phyloP scores from a whole-genome alignment of 164 flowering plant genomes.

The Magnolia officinalis region DNA sequence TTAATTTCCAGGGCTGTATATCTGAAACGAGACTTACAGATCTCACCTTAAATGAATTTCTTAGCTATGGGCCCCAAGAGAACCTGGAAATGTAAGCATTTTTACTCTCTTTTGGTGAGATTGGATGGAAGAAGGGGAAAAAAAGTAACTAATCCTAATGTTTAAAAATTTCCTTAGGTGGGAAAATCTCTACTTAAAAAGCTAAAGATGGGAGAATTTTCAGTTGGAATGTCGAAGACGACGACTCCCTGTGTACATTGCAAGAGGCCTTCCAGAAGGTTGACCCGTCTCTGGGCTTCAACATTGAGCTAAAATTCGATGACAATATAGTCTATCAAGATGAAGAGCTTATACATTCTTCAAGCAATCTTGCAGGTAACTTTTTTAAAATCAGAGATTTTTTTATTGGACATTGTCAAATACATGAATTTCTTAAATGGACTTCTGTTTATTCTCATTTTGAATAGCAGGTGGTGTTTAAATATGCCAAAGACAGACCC shows the following conservation, averaged over 20 bases:
- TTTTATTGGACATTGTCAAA: background rate
- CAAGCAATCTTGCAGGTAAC: constrained; percentile 49
- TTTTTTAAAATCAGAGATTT: background rate
- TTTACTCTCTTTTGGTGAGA: background rate
- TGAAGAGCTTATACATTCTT: constrained; percentile 47
- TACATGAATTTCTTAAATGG: background rate
- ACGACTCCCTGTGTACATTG: constrained; percentile 66
- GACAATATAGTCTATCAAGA: constrained; percentile 58
- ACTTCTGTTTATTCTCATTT: no score
- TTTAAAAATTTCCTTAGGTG: constrained; percentile 5
- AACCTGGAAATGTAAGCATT: constrained; percentile 27
- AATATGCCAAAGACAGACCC: constrained; percentile 58
- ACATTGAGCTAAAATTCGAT: constrained; percentile 86
- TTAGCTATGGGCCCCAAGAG: constrained; percentile 75
- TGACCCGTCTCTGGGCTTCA: constrained; percentile 69
- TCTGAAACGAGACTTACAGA: constrained; percentile 75
- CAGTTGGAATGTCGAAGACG: constrained; percentile 71
- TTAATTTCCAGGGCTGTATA: constrained; percentile 49
- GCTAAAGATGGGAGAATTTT: constrained; percentile 66
- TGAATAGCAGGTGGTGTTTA: constrained; percentile 50
- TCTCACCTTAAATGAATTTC: constrained; percentile 54
- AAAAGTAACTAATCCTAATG: background rate
- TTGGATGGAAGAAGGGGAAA: background rate
- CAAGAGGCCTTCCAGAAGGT: constrained; percentile 77
- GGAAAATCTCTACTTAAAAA: constrained; percentile 63